Conservation (phyloP, 2,329 filamentous ascomycete species). For the Diplodia seriata region DNA sequence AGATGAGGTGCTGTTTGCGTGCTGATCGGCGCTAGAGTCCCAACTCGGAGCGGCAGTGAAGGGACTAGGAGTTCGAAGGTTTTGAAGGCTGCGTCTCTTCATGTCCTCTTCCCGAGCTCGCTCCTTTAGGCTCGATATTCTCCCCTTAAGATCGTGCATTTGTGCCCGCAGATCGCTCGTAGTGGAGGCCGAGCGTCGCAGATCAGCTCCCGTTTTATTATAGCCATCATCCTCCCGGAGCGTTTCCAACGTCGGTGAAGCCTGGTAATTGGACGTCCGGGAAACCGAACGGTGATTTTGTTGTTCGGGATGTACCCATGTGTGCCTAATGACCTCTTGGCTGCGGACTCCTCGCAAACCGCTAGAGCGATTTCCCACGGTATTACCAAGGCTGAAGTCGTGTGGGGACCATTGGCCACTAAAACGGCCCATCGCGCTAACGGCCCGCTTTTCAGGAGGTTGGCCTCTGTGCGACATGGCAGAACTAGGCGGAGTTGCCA, state of each 20-base stretch:
- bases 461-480: constrained; percentile 33
- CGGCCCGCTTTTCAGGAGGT: constrained; percentile 45
- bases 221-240: constrained; percentile 50
- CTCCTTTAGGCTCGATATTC: constrained; percentile 80
- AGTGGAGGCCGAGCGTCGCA: constrained; percentile 73
- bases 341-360: constrained; percentile 48
- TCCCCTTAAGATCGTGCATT: constrained; percentile 83
- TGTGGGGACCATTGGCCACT: constrained; percentile 47
- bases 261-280: constrained; percentile 43
- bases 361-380: constrained; percentile 22
- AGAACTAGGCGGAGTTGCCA: constrained; percentile 42
- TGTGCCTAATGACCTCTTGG: constrained; percentile 49
- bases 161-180: constrained; percentile 79
- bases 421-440: constrained; percentile 48
- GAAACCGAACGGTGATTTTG: constrained; percentile 19
- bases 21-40: constrained; percentile 52
- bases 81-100: constrained; percentile 78
- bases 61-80: constrained; percentile 75
- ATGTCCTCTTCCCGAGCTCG: constrained; percentile 80
- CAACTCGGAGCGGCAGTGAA: constrained; percentile 74
- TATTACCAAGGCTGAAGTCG: constrained; percentile 35
- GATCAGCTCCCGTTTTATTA: constrained; percentile 36
- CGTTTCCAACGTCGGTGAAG: constrained; percentile 52
- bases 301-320: constrained; percentile 23
- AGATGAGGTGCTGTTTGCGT: constrained; percentile 35